Evolutionary conservation across 805 yeast genomes (phyloP), one percentile per base, ranked within the genome.

Genomic region (Sugiyamaella floridensis): DNA sequence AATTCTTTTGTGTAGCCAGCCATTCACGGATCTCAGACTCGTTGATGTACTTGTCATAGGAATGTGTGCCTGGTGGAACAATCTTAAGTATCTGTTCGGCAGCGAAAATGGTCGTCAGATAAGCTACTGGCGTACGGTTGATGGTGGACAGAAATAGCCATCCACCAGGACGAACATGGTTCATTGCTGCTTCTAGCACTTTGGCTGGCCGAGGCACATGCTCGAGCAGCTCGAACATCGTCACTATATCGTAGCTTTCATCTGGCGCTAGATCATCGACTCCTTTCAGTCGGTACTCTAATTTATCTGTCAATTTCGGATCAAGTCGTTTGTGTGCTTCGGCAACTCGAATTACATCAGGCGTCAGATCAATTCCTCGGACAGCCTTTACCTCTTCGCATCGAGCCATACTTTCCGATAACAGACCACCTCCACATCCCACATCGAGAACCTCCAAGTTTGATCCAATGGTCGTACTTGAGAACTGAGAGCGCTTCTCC

Each of bases 381-480:
- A 93, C 97, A 10, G 74, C 65, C 3, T 88, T 80, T 54, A 78
- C 77, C 11, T 66, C 59, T 4, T 78, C 77, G 60, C 86, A 70
- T 58, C 99, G 74, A 0, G 96, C 97, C 63, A 93, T 68, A 0
- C 92, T 83, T 65, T 93, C 99, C 4, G 90, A 74, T 16, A 93
- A 71, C 22, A 93, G 83, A 0, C 99, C 99, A n/a, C 99, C 99
- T 16, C 99, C 99, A 67, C 99, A 93, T 1, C 99, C 99, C 50
- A 93, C 82, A 65, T 93, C 99, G 52, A 93, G 71, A 0, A 82
- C 89, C 76, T 70, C n/a, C 59, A 32, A 51, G 76, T 59, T 2
- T 65, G 54, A 2, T 51, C 54, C 43, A 71, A 68, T 28, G 70
- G 62, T 40, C 68, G 69, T 18, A 18, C 40, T 43, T 29, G 26